Conservation (phyloP, 345 rosid species). For the Draba incana region DNA sequence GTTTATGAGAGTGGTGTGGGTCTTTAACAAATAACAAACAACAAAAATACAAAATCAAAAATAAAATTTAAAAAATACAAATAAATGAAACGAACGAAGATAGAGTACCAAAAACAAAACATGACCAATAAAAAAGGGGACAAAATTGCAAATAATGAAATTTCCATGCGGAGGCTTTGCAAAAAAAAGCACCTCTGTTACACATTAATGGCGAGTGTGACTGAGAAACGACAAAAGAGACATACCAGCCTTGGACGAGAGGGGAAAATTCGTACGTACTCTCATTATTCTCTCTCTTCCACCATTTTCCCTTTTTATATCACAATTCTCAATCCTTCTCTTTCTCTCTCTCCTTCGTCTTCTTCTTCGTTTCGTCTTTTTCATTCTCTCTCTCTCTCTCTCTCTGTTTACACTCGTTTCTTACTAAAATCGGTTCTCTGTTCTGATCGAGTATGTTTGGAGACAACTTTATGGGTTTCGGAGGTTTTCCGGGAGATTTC, state of each 20-base stretch:
- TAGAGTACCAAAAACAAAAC: too few relatives aligned
- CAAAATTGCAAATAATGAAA: too few relatives aligned
- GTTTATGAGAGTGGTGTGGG: too few relatives aligned
- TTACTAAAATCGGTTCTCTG: neutral
- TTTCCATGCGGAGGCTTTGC: too few relatives aligned
- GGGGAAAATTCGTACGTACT: neutral
- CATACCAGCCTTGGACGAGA: constrained; percentile 29
- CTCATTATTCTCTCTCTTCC: constrained; percentile 21
- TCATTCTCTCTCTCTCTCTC: neutral
- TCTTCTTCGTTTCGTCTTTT: neutral
- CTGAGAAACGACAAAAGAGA: constrained; percentile 29
- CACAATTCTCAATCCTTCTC: neutral
- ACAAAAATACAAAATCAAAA: too few relatives aligned
- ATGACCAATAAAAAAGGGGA: too few relatives aligned
- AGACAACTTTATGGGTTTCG: constrained; percentile 41
- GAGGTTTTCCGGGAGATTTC: constrained; percentile 40
- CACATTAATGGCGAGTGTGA: constrained; percentile 32
- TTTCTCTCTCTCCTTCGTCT: constrained; percentile 7
- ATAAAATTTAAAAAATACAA: too few relatives aligned
- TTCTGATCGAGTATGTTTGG: constrained; percentile 31
- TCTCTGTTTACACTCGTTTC: too few relatives aligned
- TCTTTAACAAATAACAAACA: too few relatives aligned
- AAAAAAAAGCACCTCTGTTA: neutral
- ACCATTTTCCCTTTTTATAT: constrained; percentile 19
- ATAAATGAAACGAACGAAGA: too few relatives aligned